A percentile compares a stretch with the other conserved stretches of the same genome.
phyloP scores from a whole-genome alignment of 805 yeast genomes.

The Cyberlindnera maclurae region DNA sequence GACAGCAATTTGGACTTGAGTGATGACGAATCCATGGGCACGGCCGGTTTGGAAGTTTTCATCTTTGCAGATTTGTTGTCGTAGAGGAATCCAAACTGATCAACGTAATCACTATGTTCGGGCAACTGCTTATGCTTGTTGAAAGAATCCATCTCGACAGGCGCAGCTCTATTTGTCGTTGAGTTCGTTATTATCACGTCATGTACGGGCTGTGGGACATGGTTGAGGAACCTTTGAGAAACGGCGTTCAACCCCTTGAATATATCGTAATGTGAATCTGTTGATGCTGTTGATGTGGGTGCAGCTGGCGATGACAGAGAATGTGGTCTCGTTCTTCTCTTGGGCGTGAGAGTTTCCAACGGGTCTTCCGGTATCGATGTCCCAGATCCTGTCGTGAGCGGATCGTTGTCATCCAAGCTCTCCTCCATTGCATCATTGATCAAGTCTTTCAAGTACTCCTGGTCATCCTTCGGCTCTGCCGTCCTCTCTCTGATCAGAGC shows the following conservation, averaged over 20 bases:
- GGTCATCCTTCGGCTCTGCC: slow-evolving; percentile 4
- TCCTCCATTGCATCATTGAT: slow-evolving; percentile 28
- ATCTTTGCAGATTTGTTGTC: slow-evolving; percentile 14
- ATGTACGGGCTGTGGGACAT: slow-evolving; percentile 19
- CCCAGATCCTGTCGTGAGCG: slow-evolving; percentile 2
- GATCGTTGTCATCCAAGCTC: slow-evolving; percentile 7
- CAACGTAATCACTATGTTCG: slow-evolving; percentile 28
- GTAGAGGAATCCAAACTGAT: slow-evolving; percentile 43
- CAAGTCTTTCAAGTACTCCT: slow-evolving; percentile 20
- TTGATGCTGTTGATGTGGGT: neutral
- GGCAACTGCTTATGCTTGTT: slow-evolving; percentile 16
- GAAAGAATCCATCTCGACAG: slow-evolving; percentile 35
- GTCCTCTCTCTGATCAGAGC: slow-evolving; percentile 19
- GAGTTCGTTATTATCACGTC: slow-evolving; percentile 12
- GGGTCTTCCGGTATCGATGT: slow-evolving; percentile 2
- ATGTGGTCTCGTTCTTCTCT: slow-evolving; percentile 15
- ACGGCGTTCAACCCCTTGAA: slow-evolving; percentile 9
- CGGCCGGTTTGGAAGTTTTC: neutral
- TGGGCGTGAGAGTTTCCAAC: slow-evolving; percentile 4
- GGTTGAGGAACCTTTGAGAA: slow-evolving; percentile 15
- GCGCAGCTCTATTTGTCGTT: slow-evolving; percentile 15
- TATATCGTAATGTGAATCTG: slow-evolving; percentile 1
- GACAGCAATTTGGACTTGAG: slow-evolving; percentile 15
- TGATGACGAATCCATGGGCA: neutral
- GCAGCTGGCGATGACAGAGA: slow-evolving; percentile 12